Base-by-base conservation (phyloP, 352 stramenopile species). In the Sclerospora graminicola region DNA sequence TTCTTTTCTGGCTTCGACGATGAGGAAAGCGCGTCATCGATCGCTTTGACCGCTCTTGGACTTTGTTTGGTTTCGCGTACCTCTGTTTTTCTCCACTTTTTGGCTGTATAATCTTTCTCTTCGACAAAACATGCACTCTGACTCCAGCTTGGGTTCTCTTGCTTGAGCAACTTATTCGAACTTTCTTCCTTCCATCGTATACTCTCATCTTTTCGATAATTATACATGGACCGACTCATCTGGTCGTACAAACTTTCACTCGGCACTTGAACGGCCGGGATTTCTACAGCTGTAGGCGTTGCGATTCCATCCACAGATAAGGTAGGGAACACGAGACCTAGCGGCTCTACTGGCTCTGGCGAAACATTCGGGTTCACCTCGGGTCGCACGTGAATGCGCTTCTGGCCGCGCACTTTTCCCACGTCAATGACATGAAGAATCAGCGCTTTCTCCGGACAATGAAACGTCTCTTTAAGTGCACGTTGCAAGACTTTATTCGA, bases 311-410 rank as follows among this genome's bases (percentile, higher is more conserved):
- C 70, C 21, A 87, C 60, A 4, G 62, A 51, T 4, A 89, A 59
- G 19, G 66, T 86, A 5, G 77, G 78, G 45, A 89, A 89, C 28
- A 89, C 78, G 21, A 87, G 48, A 0, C 49, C 72, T 48, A 89
- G 57, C 8, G 72, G 65, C 33, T 65, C 49, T 9, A 89, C 72
- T 0, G 78, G 78, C 45, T 85, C 76, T 0, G 79, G 79, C n/a
- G 79, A 90, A 19, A 90, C 74, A 51, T 88, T 85, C 23, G 75
- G 73, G 57, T 88, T 83, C 48, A 80, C 74, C 41, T 88, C 75
- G 0, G 69, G 75, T 0, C 68, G 75, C 38, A 90, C 73, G 48
- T 88, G 70, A 47, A 90, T 85, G 19, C 57, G 56, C 45, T 70
- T 72, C 45, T 65, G 55, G 10, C 57, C 64, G 0, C 24, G 41